These are phyloP conservation scores for Protomyces lactucae-debilis DNA, from an alignment of 1,139 yeast genomes.

Conservation along the genomic window DNA sequence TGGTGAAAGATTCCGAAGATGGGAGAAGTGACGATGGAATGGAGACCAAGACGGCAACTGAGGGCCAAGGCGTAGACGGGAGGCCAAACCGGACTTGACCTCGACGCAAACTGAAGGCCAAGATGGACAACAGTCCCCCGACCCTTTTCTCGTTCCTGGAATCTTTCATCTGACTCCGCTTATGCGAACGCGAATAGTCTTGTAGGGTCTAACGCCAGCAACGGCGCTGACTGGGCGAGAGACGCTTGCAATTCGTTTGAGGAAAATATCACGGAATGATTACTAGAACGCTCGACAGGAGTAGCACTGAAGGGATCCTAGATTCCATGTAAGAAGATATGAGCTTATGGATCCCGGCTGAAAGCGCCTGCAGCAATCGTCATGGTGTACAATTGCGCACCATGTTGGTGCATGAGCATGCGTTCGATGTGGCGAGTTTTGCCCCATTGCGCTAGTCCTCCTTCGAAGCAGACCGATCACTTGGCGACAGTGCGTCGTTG, in stretches of 20 bases:
- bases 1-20: no score
- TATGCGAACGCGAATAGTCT: not conserved
- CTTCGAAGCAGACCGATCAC: no score
- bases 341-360: conserved; percentile 44
- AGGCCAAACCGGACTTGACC: no score
- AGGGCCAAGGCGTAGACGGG: no score
- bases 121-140: no score
- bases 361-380: conserved; percentile 45
- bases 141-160: no score
- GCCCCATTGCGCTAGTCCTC: conserved; percentile 54
- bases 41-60: no score
- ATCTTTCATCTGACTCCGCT: not conserved
- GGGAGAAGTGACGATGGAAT: no score
- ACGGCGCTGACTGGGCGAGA: no score
- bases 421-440: conserved; percentile 45
- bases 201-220: not conserved
- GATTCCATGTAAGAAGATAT: conserved; percentile 45
- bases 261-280: not conserved
- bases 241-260: not conserved
- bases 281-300: not conserved
- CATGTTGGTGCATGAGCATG: conserved; percentile 37
- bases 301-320: not conserved
- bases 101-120: no score
- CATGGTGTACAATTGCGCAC: conserved; percentile 41
- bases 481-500: no score